Conservation (phyloP, 768 basidiomycete species). For the Crucibulum laeve region DNA sequence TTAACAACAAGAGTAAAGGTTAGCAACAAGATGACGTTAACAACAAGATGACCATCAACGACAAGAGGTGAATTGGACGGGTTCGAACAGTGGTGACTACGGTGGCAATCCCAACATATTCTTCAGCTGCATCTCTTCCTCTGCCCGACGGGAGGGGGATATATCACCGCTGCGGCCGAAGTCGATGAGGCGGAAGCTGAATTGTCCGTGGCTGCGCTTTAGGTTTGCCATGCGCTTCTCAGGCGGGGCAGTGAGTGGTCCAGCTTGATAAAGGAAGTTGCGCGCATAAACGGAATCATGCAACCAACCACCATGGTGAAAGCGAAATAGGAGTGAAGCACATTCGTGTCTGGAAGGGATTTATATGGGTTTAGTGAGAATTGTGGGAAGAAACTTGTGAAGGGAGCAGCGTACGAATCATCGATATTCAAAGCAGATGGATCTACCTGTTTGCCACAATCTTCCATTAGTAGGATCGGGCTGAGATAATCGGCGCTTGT, state of each 20-base stretch:
- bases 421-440: conserved; percentile 24
- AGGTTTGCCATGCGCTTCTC: conserved; percentile 1
- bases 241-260: conserved; percentile 22
- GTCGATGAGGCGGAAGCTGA: conserved; percentile 37
- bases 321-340: conserved; percentile 27
- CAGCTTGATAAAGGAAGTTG: conserved; percentile 33
- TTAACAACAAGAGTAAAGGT: no score
- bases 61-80: no score
- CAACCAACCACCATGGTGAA: conserved; percentile 30
- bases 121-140: no score
- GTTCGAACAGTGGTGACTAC: no score
- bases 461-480: conserved; percentile 38
- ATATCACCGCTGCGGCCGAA: conserved; percentile 34
- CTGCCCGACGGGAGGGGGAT: no score
- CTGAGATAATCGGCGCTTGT: conserved; percentile 21
- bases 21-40: no score
- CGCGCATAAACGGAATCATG: conserved; percentile 32
- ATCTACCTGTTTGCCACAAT: conserved; percentile 30
- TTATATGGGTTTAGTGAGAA: conserved; percentile 1
- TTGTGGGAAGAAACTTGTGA: neutral
- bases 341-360: conserved; percentile 31
- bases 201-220: conserved; percentile 9
- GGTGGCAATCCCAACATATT: no score
- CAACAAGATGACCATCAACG: no score
- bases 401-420: conserved; percentile 23